phyloP scores from a whole-genome alignment of 257 asterid genomes.

The Phtheirospermum japonicum region DNA sequence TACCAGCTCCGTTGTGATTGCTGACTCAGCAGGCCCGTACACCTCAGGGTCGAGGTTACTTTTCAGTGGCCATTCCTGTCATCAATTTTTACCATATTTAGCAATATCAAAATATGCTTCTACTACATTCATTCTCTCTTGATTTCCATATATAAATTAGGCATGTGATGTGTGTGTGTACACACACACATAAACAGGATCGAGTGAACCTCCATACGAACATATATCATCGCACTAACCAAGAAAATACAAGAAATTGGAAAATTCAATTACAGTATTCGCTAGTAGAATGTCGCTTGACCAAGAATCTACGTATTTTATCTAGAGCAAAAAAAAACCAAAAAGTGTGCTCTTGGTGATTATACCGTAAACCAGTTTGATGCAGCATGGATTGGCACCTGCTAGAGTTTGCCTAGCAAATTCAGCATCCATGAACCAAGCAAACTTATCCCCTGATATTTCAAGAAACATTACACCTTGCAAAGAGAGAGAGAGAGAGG shows the following conservation, averaged over 20 bases:
- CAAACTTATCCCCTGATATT: conserved; percentile 67
- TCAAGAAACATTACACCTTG: no score
- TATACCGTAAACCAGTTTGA: conserved; percentile 58
- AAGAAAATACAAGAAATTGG: no score
- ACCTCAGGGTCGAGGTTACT: conserved; percentile 65
- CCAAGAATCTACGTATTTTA: no score
- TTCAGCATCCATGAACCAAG: conserved; percentile 73
- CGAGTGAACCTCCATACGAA: no score
- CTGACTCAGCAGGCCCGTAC: conserved; percentile 76
- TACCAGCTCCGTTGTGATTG: conserved; percentile 46
- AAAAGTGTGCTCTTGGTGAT: neutral
- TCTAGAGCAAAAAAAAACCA: no score
- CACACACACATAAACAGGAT: no score
- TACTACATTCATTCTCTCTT: neutral
- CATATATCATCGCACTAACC: no score
- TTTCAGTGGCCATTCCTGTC: conserved; percentile 79
- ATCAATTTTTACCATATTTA: conserved; percentile 21
- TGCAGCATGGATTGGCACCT: conserved; percentile 58
- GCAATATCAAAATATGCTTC: neutral
- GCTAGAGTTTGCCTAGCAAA: conserved; percentile 78
- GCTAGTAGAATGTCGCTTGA: no score
- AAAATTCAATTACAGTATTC: no score
- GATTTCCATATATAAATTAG: neutral
- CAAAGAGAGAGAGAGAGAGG: no score
- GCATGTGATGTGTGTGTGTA: no score